These are phyloP conservation scores for Aurifilum marmelostoma DNA, from an alignment of 2,329 filamentous ascomycete genomes.

Conservation along the genomic window DNA sequence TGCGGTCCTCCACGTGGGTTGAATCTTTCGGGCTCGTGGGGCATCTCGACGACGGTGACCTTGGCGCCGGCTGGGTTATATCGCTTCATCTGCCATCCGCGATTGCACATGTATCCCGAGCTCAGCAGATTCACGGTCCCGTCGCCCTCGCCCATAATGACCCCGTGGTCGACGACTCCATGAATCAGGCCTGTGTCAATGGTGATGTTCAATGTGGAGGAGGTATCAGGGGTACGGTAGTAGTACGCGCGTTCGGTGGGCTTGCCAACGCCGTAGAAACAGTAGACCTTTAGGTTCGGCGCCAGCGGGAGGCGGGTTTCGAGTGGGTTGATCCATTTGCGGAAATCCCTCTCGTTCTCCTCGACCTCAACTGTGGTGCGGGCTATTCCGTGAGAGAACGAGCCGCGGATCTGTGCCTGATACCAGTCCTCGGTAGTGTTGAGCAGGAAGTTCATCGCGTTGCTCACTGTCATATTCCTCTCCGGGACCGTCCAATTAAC, in stretches of 20 bases:
- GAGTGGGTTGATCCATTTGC: conserved; percentile 89
- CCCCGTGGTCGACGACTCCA: conserved; percentile 76
- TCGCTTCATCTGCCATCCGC: conserved; percentile 89
- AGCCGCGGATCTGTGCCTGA: conserved; percentile 67
- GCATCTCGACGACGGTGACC: conserved; percentile 92
- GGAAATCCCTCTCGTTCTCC: conserved; percentile 72
- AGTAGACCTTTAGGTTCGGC: conserved; percentile 91
- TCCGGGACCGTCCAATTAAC: conserved; percentile 66
- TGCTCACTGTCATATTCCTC: conserved; percentile 78
- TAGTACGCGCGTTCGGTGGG: conserved; percentile 92
- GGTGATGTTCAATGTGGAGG: conserved; percentile 73
- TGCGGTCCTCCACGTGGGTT: conserved; percentile 74
- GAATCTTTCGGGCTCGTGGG: conserved; percentile 91
- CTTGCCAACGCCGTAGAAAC: conserved; percentile 96
- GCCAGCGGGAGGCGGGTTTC: conserved; percentile 86
- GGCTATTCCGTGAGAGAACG: conserved; percentile 89
- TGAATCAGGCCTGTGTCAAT: conserved; percentile 68
- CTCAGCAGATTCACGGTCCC: conserved; percentile 94
- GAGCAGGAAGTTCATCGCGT: conserved; percentile 78
- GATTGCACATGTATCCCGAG: conserved; percentile 94
- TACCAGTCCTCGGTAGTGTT: conserved; percentile 87
- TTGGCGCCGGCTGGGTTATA: conserved; percentile 87
- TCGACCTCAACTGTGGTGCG: conserved; percentile 80
- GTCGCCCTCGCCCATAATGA: conserved; percentile 95
- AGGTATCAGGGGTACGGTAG: conserved; percentile 72